phyloP scores from a whole-genome alignment of 306 rosid genomes.

The Hippophae gyantsensis region DNA sequence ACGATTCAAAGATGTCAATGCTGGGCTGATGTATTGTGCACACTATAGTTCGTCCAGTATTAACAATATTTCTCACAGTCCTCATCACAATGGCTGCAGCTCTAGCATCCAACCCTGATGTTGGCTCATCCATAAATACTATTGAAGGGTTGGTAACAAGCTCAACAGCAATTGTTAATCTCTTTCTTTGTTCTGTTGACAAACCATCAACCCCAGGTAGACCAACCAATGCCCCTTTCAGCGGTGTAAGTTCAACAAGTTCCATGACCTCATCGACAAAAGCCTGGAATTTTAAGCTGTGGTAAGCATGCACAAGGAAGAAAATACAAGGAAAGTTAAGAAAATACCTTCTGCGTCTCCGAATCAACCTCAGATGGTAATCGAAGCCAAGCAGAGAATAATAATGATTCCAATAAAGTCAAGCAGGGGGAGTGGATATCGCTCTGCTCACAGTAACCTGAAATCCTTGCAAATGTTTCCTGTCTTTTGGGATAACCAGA shows the following conservation, averaged over 20 bases:
- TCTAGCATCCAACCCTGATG: slow-evolving; percentile 95
- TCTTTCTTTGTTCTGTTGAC: slow-evolving; percentile 91
- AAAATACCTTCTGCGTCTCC: slow-evolving; percentile 63
- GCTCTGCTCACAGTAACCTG: slow-evolving; percentile 96
- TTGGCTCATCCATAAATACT: slow-evolving; percentile 98
- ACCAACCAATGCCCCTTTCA: slow-evolving; percentile 82
- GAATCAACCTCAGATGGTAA: slow-evolving; percentile 72
- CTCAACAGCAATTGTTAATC: slow-evolving; percentile 91
- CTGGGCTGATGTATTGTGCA: slow-evolving; percentile 99
- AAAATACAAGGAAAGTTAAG: neutral
- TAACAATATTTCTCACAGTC: slow-evolving; percentile 92
- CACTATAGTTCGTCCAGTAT: slow-evolving; percentile 92
- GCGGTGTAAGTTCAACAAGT: slow-evolving; percentile 83
- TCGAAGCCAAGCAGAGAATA: slow-evolving; percentile 95
- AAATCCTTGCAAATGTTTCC: slow-evolving; percentile 88
- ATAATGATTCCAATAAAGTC: slow-evolving; percentile 78
- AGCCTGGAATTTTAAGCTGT: slow-evolving; percentile 45
- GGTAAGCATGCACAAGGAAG: slow-evolving; percentile 10
- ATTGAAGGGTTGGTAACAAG: slow-evolving; percentile 91
- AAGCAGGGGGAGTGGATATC: slow-evolving; percentile 94
- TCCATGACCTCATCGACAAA: slow-evolving; percentile 96
- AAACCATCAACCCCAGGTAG: slow-evolving; percentile 88
- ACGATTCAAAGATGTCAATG: slow-evolving; percentile 96
- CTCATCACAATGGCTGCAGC: slow-evolving; percentile 99
- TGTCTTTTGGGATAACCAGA: slow-evolving; percentile 91